Conservation (phyloP, 169 alveolate genomes). For the Eimeria acervulina region DNA sequence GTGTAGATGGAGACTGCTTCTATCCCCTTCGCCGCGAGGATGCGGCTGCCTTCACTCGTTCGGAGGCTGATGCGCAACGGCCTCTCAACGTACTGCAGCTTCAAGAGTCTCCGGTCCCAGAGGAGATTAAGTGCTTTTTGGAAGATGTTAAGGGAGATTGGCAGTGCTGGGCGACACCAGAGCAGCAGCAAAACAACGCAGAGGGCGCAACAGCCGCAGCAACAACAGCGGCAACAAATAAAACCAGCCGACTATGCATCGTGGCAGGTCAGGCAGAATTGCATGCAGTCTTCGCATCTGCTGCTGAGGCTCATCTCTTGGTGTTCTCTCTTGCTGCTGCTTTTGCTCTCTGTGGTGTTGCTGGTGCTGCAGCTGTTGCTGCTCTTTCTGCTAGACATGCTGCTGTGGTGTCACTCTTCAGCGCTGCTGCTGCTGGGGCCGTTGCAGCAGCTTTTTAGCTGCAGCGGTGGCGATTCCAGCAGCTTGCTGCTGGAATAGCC, state of each 20-base stretch:
- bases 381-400: not conserved
- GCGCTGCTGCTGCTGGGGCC: not conserved
- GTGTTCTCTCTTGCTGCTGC: not conserved
- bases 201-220: conserved; percentile 23
- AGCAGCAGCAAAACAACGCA: not conserved
- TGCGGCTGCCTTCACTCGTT: conserved; percentile 16
- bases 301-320: not conserved
- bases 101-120: not conserved
- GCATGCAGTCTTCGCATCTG: not conserved
- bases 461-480: not conserved
- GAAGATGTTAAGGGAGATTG: conserved; percentile 3
- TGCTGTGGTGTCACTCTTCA: not conserved
- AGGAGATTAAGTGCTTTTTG: not conserved
- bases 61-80: not conserved
- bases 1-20: conserved; percentile 63
- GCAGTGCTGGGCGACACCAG: conserved; percentile 52
- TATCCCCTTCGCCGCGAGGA: conserved; percentile 50
- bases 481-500: not conserved
- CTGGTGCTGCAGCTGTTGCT: conserved; percentile 18
- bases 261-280: conserved; percentile 47
- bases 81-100: conserved; percentile 26
- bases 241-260: not conserved
- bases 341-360: not conserved
- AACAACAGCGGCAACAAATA: not conserved
- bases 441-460: not conserved